Evolutionary conservation across 2,329 filamentous ascomycete species (phyloP).

Genomic region (Allantophomopsis lycopodina): DNA sequence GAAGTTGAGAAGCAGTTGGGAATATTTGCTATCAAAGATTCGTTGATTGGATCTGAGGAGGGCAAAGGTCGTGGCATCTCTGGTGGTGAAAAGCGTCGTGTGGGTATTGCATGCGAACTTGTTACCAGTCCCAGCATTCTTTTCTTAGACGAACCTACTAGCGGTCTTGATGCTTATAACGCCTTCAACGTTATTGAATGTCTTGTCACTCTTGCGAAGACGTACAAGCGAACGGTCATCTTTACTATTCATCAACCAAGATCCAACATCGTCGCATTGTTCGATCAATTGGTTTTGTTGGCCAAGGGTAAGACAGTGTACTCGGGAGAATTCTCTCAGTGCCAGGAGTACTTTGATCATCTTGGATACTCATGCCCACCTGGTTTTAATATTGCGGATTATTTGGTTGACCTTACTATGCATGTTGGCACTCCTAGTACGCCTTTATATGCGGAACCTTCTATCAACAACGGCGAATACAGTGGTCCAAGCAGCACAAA

Average conservation of each 20-base stretch:
- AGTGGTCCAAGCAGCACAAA: conserved; percentile 76
- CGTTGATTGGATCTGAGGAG: conserved; percentile 91
- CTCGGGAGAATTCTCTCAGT: conserved; percentile 78
- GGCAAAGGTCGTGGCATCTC: conserved; percentile 90
- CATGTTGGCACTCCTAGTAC: conserved; percentile 57
- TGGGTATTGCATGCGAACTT: conserved; percentile 93
- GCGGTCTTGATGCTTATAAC: conserved; percentile 90
- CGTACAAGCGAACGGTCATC: conserved; percentile 90
- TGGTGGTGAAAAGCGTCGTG: conserved; percentile 88
- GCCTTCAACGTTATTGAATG: conserved; percentile 98
- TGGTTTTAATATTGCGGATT: conserved; percentile 98
- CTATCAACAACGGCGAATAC: conserved; percentile 50
- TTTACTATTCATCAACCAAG: conserved; percentile 98
- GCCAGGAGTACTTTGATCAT: conserved; percentile 83
- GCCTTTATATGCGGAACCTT: conserved; percentile 38
- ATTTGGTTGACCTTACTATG: conserved; percentile 95
- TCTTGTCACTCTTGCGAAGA: conserved; percentile 86
- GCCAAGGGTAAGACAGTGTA: conserved; percentile 86
- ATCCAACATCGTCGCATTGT: conserved; percentile 95
- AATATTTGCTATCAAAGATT: conserved; percentile 87
- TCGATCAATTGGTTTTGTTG: conserved; percentile 84
- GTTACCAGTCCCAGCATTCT: conserved; percentile 96
- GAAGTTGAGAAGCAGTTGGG: conserved; percentile 95
- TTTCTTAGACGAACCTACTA: conserved; percentile 94
- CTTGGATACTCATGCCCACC: conserved; percentile 88